Conservation (phyloP, 2,329 filamentous ascomycete species). For the Apiospora kogelbergensis region DNA sequence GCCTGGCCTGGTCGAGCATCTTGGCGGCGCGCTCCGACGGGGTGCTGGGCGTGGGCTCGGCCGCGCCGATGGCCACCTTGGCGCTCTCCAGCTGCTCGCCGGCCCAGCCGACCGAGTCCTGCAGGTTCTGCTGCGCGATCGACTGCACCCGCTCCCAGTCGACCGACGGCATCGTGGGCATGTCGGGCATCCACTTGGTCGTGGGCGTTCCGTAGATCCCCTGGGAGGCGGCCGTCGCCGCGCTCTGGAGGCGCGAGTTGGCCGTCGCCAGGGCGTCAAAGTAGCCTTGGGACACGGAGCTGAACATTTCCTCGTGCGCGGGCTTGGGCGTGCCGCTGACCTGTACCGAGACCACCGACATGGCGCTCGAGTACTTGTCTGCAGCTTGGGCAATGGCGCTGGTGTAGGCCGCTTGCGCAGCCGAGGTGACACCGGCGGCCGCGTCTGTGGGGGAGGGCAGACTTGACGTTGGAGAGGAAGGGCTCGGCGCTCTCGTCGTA, state of each 20-base stretch:
- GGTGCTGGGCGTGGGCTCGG: slow-evolving; percentile 58
- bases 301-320: slow-evolving; percentile 66
- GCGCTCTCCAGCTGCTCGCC: slow-evolving; percentile 70
- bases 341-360: slow-evolving; percentile 65
- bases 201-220: slow-evolving; percentile 49
- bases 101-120: slow-evolving; percentile 69
- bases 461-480: slow-evolving; percentile 36
- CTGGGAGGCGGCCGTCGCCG: slow-evolving; percentile 52
- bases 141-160: slow-evolving; percentile 56
- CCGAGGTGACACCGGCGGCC: slow-evolving; percentile 38
- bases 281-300: slow-evolving; percentile 68
- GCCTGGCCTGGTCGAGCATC: slow-evolving; percentile 60
- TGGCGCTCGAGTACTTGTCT: slow-evolving; percentile 67
- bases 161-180: slow-evolving; percentile 38
- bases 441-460: slow-evolving; percentile 35
- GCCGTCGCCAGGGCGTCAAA: slow-evolving; percentile 64
- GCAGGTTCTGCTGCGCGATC: slow-evolving; percentile 68
- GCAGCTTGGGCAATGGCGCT: slow-evolving; percentile 65
- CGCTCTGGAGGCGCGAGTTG: slow-evolving; percentile 56
- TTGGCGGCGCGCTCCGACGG: slow-evolving; percentile 49
- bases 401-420: slow-evolving; percentile 60
- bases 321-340: slow-evolving; percentile 70
- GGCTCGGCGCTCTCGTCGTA: slow-evolving; percentile 44
- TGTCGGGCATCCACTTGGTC: slow-evolving; percentile 35
- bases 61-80: slow-evolving; percentile 63